Conservation (phyloP, 2,329 filamentous ascomycete genomes). For the Bipolaris zeicola region DNA sequence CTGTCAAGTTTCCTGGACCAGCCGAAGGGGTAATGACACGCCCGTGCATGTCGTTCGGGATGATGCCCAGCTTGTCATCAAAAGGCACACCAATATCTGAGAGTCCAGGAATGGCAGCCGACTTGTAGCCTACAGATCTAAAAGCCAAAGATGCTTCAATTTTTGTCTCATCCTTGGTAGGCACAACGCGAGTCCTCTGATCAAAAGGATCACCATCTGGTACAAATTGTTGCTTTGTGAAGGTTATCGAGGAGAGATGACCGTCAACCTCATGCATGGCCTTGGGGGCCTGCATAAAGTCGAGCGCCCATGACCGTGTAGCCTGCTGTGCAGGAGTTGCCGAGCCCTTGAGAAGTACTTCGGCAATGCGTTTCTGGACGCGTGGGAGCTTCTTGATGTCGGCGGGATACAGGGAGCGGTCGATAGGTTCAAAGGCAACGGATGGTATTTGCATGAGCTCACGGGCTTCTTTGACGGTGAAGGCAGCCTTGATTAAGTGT, state of each 20-base stretch:
- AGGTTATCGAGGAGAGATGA: conserved; percentile 68
- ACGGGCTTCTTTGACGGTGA: conserved; percentile 92
- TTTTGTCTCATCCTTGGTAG: conserved; percentile 52
- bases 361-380: conserved; percentile 75
- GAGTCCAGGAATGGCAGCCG: conserved; percentile 76
- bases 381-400: conserved; percentile 74
- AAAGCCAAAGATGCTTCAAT: conserved; percentile 77
- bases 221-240: conserved; percentile 59
- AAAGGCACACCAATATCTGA: conserved; percentile 77
- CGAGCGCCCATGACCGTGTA: conserved; percentile 77
- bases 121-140: conserved; percentile 93
- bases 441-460: conserved; percentile 80
- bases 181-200: conserved; percentile 58
- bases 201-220: conserved; percentile 53
- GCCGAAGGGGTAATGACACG: conserved; percentile 62
- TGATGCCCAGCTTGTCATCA: conserved; percentile 72
- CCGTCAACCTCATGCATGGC: conserved; percentile 64
- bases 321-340: conserved; percentile 55
- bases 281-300: conserved; percentile 81
- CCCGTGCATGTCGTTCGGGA: conserved; percentile 81
- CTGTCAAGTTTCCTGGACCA: conserved; percentile 49
- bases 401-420: conserved; percentile 68
- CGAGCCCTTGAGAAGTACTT: conserved; percentile 80
- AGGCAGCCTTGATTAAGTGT: conserved; percentile 68
- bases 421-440: conserved; percentile 74